Evolutionary conservation across 768 basidiomycete genomes (phyloP).

Genomic region (Boletellus ananas): DNA sequence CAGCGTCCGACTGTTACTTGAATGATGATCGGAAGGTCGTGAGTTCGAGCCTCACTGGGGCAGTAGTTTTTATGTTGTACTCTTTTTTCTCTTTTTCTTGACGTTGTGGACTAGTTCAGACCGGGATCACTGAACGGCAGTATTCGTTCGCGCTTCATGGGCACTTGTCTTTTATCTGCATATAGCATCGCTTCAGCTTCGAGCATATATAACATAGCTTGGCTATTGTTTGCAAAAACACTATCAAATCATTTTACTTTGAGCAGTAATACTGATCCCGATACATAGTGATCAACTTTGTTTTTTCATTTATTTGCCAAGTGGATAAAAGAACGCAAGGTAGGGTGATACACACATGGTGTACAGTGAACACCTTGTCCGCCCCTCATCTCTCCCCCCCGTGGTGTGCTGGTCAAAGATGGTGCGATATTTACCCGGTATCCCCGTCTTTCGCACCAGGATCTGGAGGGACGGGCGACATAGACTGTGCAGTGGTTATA

Average conservation of each 20-base stretch:
- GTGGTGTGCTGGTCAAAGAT: neutral
- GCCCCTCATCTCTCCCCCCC: conserved; percentile 36
- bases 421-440: conserved; percentile 47
- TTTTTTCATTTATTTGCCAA: neutral
- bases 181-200: too few species aligned
- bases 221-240: neutral
- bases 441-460: conserved; percentile 69
- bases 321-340: conserved; percentile 7
- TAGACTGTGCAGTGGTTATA: conserved; percentile 29
- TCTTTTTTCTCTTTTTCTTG: too few species aligned
- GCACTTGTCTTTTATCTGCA: too few species aligned
- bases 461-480: conserved; percentile 52
- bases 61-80: conserved; percentile 25
- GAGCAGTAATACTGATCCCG: conserved; percentile 4
- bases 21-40: conserved; percentile 44
- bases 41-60: conserved; percentile 54
- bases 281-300: conserved; percentile 5
- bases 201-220: too few species aligned
- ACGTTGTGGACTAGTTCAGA: too few species aligned
- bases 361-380: conserved; percentile 1
- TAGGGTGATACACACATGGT: conserved; percentile 9
- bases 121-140: too few species aligned
- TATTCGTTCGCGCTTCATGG: too few species aligned
- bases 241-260: neutral
- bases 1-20: conserved; percentile 47